Evolutionary conservation across 148 eudicot species (phyloP).

Genomic region (Arctostaphylos glauca): DNA sequence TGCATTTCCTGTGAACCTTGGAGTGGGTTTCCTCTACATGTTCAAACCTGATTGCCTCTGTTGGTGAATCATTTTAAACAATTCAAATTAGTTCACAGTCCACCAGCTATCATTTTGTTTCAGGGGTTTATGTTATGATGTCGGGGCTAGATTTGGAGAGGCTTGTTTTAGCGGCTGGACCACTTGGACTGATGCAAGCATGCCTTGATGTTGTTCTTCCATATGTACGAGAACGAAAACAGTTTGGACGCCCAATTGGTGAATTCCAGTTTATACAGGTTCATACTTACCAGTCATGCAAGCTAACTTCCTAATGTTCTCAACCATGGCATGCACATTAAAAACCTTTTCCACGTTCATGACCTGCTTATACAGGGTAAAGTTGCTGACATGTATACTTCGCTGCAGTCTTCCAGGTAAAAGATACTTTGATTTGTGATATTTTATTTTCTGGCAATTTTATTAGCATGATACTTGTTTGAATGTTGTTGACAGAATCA

Average conservation of each 20-base stretch:
- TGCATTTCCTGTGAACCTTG: background rate
- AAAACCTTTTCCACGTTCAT: background rate
- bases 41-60: background rate
- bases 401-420: conserved; percentile 92
- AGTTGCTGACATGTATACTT: conserved; percentile 95
- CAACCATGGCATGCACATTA: background rate
- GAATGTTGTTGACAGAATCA: background rate
- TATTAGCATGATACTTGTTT: background rate
- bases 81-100: background rate
- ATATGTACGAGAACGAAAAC: conserved; percentile 84
- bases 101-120: background rate
- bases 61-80: background rate
- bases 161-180: conserved; percentile 88
- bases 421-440: background rate
- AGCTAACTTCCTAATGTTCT: background rate
- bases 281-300: background rate
- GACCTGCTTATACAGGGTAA: conserved; percentile 68
- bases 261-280: conserved; percentile 99
- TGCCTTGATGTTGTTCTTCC: conserved; percentile 95
- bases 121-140: conserved; percentile 99
- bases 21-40: background rate
- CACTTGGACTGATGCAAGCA: conserved; percentile 96
- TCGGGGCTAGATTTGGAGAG: conserved; percentile 97
- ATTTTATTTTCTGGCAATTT: background rate
- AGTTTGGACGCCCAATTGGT: conserved; percentile 96